Percentiles rank a stretch among this genome's conserved stretches.
Conservation (phyloP, 2,329 filamentous ascomycete genomes). For the Macrophomina tecta region DNA sequence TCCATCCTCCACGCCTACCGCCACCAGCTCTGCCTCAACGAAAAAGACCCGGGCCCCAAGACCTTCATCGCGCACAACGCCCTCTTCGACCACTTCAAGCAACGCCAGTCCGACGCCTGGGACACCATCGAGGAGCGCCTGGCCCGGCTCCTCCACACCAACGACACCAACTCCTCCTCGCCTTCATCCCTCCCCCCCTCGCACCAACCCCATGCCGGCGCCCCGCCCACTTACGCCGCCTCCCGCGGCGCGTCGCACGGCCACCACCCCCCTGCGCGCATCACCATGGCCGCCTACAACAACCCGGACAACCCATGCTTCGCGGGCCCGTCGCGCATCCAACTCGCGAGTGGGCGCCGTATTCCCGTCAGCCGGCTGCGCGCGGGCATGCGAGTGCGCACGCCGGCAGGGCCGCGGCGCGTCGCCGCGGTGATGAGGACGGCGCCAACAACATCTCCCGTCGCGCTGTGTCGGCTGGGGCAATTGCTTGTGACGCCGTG, state of each 20-base stretch:
- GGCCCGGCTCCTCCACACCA: not conserved
- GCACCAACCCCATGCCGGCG: not conserved
- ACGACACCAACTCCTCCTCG: not conserved
- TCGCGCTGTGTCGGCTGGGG: slow-evolving; percentile 55
- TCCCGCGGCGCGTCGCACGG: not conserved
- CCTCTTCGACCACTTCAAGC: slow-evolving; percentile 56
- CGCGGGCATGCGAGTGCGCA: slow-evolving; percentile 50
- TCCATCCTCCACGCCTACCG: slow-evolving; percentile 63
- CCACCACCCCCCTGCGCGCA: slow-evolving; percentile 1
- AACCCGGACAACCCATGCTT: slow-evolving; percentile 57
- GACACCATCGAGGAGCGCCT: not conserved
- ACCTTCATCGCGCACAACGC: slow-evolving; percentile 59
- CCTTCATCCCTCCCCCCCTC: too few species aligned
- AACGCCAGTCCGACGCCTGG: slow-evolving; percentile 30
- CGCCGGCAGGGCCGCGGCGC: slow-evolving; percentile 56
- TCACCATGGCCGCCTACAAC: slow-evolving; percentile 55
- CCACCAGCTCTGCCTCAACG: slow-evolving; percentile 65
- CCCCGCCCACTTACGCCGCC: not conserved
- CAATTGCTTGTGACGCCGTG: slow-evolving; percentile 62
- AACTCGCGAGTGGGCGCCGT: slow-evolving; percentile 49
- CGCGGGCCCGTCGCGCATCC: slow-evolving; percentile 56
- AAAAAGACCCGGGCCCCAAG: slow-evolving; percentile 66
- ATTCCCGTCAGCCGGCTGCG: slow-evolving; percentile 54
- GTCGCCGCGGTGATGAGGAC: slow-evolving; percentile 62
- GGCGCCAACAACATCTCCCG: slow-evolving; percentile 39